phyloP scores from a whole-genome alignment of 2,329 filamentous ascomycete species.

The Tolypocladium paradoxum region DNA sequence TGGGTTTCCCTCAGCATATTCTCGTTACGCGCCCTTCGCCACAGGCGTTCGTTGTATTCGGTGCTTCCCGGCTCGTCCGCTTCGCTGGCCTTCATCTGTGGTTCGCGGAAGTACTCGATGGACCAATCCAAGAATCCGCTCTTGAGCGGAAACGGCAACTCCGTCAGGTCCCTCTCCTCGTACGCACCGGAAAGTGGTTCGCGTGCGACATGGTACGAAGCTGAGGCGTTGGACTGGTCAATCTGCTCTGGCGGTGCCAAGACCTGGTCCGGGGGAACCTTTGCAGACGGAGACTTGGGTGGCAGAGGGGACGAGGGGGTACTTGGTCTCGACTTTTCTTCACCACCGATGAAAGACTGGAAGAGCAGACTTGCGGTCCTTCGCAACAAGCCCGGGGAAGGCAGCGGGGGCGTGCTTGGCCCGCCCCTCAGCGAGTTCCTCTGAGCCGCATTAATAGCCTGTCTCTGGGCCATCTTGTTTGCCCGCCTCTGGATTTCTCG shows the following conservation, averaged over 20 bases:
- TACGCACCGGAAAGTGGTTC: conserved; percentile 74
- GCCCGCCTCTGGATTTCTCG: conserved; percentile 55
- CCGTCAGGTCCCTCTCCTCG: conserved; percentile 46
- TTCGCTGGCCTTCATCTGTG: conserved; percentile 94
- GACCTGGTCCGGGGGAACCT: conserved; percentile 30
- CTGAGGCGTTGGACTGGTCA: conserved; percentile 53
- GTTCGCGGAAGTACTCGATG: conserved; percentile 93
- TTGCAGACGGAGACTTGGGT: conserved; percentile 20
- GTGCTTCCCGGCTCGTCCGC: conserved; percentile 92
- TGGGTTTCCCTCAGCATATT: conserved; percentile 86
- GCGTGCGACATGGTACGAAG: conserved; percentile 65
- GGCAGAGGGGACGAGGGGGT: conserved; percentile 17
- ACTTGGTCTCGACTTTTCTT: conserved; percentile 28
- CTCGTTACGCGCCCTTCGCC: conserved; percentile 88
- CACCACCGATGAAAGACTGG: conserved; percentile 43
- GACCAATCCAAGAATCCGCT: conserved; percentile 93
- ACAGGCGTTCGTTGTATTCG: conserved; percentile 91
- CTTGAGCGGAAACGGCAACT: conserved; percentile 61
- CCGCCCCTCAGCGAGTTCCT: conserved; percentile 30
- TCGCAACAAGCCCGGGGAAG: conserved; percentile 48
- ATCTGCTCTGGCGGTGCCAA: conserved; percentile 60
- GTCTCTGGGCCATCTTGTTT: conserved; percentile 34
- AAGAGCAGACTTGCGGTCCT: conserved; percentile 55
- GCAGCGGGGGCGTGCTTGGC: conserved; percentile 31
- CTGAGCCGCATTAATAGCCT: conserved; percentile 28